Evolutionary conservation across 371 early-diverging fungal genomes (phyloP).

Genomic region (Actinomortierella ambigua): DNA sequence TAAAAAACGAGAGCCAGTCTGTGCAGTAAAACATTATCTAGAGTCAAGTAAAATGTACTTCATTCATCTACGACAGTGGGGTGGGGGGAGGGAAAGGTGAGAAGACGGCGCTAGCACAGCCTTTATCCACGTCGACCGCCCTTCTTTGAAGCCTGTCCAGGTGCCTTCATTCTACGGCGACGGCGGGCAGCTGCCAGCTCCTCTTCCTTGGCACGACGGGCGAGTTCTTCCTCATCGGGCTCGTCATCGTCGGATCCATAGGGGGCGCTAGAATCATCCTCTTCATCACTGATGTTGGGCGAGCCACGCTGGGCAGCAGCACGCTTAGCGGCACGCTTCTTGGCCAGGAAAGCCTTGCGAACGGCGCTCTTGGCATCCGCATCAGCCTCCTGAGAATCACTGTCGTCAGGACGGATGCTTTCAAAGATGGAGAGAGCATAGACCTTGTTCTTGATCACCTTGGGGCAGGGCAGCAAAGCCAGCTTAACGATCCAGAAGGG

Average conservation of each 20-base stretch:
- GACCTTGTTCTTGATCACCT: constrained; percentile 25
- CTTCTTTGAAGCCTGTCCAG: constrained; percentile 43
- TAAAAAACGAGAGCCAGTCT: no score
- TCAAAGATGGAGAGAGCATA: constrained; percentile 31
- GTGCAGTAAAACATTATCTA: no score
- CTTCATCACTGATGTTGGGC: constrained; percentile 34
- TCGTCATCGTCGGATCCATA: constrained; percentile 17
- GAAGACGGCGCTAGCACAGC: no score
- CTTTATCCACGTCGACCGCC: constrained; percentile 44
- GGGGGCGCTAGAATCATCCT: not conserved
- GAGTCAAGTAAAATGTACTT: no score
- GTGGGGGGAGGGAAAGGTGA: no score
- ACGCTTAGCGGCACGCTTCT: constrained; percentile 41
- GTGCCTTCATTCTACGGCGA: constrained; percentile 47
- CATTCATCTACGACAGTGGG: no score
- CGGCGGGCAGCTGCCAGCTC: constrained; percentile 44
- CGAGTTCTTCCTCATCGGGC: constrained; percentile 13
- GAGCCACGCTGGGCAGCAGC: constrained; percentile 34
- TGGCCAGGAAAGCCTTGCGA: constrained; percentile 37
- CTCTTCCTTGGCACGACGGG: constrained; percentile 17
- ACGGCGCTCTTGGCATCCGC: constrained; percentile 25
- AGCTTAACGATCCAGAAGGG: constrained; percentile 41
- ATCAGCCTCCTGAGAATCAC: constrained; percentile 27
- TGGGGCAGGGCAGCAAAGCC: constrained; percentile 20
- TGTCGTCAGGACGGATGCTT: constrained; percentile 35